phyloP scores from a whole-genome alignment of 345 rosid genomes.

The Streptanthus diversifolius region DNA sequence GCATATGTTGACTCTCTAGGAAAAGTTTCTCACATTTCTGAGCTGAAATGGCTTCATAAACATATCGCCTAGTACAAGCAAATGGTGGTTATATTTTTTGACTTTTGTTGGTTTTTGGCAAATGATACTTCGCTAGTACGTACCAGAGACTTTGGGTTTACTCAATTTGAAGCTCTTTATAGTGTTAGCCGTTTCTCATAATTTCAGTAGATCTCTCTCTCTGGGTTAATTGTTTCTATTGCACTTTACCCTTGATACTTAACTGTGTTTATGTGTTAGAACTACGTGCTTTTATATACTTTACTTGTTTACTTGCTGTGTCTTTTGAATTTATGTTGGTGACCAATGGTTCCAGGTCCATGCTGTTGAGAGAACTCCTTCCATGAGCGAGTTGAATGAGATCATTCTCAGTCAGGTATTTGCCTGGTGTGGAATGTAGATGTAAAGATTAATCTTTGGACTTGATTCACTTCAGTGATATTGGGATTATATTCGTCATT shows the following conservation, averaged over 20 bases:
- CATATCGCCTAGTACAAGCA: slow-evolving; percentile 1
- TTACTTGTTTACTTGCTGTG: background rate
- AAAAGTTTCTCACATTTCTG: background rate
- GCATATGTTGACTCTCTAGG: background rate
- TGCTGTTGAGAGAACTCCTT: slow-evolving; percentile 91
- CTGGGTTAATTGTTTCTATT: background rate
- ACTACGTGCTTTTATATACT: background rate
- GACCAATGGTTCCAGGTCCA: slow-evolving; percentile 54
- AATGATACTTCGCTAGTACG: background rate
- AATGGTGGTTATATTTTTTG: background rate
- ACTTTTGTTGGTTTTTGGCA: background rate
- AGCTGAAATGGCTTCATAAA: background rate
- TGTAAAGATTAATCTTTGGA: background rate
- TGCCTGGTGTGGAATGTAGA: slow-evolving; percentile 17
- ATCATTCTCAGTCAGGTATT: slow-evolving; percentile 84
- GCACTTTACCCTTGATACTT: slow-evolving; percentile 1
- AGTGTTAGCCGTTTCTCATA: background rate
- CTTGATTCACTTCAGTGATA: background rate
- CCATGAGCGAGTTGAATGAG: slow-evolving; percentile 95
- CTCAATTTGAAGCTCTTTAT: background rate
- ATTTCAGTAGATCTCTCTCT: background rate
- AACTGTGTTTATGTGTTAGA: background rate
- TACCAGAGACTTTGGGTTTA: background rate
- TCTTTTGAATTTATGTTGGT: background rate
- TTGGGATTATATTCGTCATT: background rate